Conservation (phyloP, 805 yeast genomes). For the Saturnispora galanensis region DNA sequence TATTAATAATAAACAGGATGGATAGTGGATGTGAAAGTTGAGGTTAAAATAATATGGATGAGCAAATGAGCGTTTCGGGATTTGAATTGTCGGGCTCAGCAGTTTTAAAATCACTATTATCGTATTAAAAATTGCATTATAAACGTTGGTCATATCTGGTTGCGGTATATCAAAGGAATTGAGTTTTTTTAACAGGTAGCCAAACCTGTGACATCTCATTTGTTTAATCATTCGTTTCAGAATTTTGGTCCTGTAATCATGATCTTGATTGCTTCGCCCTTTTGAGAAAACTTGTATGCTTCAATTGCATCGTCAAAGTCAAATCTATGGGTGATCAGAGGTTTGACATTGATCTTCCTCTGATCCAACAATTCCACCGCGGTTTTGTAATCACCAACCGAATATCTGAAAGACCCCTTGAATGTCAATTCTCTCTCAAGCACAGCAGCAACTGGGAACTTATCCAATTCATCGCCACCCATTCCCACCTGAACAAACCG, state of each 20-base stretch:
- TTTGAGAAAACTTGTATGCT: slow-evolving; percentile 60
- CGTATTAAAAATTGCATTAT: no score
- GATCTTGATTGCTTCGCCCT: slow-evolving; percentile 66
- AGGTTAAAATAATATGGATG: no score
- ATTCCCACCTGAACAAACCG: slow-evolving; percentile 78
- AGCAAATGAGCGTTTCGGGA: no score
- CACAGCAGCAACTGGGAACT: slow-evolving; percentile 66
- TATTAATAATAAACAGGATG: neutral
- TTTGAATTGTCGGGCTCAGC: no score
- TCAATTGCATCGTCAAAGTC: slow-evolving; percentile 60
- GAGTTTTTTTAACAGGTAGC: no score
- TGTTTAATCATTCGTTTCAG: neutral
- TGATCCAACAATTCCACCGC: slow-evolving; percentile 50
- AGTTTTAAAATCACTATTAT: no score
- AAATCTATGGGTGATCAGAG: slow-evolving; percentile 65
- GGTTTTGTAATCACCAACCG: slow-evolving; percentile 63
- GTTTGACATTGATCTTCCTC: slow-evolving; percentile 46
- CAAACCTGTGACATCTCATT: no score
- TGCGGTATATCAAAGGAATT: no score
- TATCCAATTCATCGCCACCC: slow-evolving; percentile 54
- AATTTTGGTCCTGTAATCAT: slow-evolving; percentile 70
- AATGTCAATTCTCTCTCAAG: slow-evolving; percentile 59
- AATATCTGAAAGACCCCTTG: slow-evolving; percentile 75
- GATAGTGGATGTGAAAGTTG: no score
- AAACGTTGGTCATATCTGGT: no score